Conservation (phyloP, 352 stramenopile genomes). For the Blastocystis hominis region DNA sequence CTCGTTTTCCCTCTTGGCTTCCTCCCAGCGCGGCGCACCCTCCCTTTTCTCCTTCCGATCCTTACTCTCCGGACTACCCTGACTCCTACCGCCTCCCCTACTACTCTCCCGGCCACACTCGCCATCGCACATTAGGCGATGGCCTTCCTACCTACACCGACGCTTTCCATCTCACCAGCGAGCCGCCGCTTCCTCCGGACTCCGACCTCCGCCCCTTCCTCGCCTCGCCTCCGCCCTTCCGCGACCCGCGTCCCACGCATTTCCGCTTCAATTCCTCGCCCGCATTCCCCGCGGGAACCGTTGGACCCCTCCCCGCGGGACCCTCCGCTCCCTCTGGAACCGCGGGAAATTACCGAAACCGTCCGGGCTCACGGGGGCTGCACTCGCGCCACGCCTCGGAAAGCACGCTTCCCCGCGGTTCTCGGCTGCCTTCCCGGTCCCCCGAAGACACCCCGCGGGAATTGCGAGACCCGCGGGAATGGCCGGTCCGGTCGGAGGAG, state of each 20-base stretch:
- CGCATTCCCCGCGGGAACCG: not conserved
- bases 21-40: not conserved
- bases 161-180: not conserved
- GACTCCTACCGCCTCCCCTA: not conserved
- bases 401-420: not conserved
- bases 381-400: constrained; percentile 28
- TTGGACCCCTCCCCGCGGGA: not conserved
- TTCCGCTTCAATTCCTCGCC: constrained; percentile 11
- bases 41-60: not conserved
- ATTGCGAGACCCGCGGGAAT: not conserved
- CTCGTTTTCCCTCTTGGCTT: not conserved
- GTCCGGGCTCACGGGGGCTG: not conserved
- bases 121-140: not conserved
- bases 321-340: not conserved
- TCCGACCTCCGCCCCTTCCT: not conserved
- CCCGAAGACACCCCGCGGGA: not conserved
- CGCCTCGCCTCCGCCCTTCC: not conserved
- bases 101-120: not conserved
- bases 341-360: not conserved
- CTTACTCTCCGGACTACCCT: not conserved
- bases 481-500: not conserved
- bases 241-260: not conserved
- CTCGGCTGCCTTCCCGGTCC: not conserved
- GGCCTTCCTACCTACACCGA: not conserved
- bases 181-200: constrained; percentile 23